Evolutionary conservation across 495 filamentous ascomycete species (phyloP), one percentile per base, ranked within the genome.

Genomic region (Amniculicola lignicola): DNA sequence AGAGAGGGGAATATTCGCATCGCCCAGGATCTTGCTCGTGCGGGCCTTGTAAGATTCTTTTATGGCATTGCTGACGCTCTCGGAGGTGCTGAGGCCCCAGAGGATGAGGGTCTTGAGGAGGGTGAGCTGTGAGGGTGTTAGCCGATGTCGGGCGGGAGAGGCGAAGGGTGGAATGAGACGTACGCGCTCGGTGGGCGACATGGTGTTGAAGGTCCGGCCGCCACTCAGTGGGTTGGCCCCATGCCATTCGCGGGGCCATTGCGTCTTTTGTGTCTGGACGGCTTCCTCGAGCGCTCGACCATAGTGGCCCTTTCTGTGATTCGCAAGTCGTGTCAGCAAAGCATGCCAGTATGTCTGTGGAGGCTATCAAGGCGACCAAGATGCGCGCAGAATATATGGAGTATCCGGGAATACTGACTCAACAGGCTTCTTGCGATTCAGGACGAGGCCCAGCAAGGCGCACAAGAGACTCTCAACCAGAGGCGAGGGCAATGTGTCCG

Each of bases 361-460:
- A 7, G 24, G 31, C 38, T 28, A 11, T 50, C n/a, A n/a, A 52
- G 43, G 61, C 59, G 45, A 62, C 49, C 55, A 21, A 24, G 27
- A 35, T 9, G n/a, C 15, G 28, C 6, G 19, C 6, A 15, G 40
- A 31, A 24, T 1, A 12, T 23, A 15, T 7, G 4, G 0, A 16
- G 21, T 14, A 55, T 42, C 10, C 10, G 35, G 72, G 67, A 63
- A 64, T 63, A 77, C 90, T 73, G 82, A 98, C 93, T 97, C 95
- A 64, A 97, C 87, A 75, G 93, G 87, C 67, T 98, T 96, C 78
- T 97, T 97, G 64, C 93, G 83, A 66, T 98, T 98, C 59, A 97
- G 77, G 47, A 96, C 80, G 66, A 97, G 75, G 24, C 89, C 82
- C 18, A 98, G 71, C 38, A 98, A 74, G 62, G 89, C 89, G 77